These are phyloP conservation scores for Colletotrichum cuscutae DNA, from an alignment of 2,329 filamentous ascomycete genomes.

Conservation along the genomic window DNA sequence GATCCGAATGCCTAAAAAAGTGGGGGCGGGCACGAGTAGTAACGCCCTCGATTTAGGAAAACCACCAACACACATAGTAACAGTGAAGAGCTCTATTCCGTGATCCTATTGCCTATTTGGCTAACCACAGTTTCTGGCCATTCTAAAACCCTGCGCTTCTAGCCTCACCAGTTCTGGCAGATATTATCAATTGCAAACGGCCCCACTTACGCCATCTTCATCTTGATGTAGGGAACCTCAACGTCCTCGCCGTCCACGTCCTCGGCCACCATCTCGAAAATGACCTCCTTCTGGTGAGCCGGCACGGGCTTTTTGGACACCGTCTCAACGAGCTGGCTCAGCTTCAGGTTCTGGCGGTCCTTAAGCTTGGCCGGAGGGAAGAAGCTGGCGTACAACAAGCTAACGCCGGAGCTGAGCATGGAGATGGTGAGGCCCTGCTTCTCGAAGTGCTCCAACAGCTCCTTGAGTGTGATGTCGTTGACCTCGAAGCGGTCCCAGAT, in stretches of 20 bases:
- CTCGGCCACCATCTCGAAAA: constrained; percentile 95
- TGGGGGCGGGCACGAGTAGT: no score
- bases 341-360: constrained; percentile 83
- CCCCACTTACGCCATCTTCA: constrained; percentile 67
- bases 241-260: constrained; percentile 92
- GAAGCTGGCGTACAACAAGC: constrained; percentile 93
- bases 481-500: constrained; percentile 98
- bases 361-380: constrained; percentile 82
- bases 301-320: constrained; percentile 95
- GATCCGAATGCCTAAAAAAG: no score
- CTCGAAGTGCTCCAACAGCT: constrained; percentile 86
- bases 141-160: neutral
- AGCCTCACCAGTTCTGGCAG: neutral
- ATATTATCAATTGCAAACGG: neutral
- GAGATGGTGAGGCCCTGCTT: constrained; percentile 82
- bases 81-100: constrained; percentile 11
- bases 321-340: constrained; percentile 87
- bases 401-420: constrained; percentile 98
- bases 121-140: neutral
- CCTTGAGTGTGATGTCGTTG: constrained; percentile 82
- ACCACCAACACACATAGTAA: neutral
- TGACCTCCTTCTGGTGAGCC: constrained; percentile 91
- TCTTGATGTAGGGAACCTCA: constrained; percentile 96
- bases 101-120: neutral
- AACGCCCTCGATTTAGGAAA: neutral